Evolutionary conservation across 2,329 filamentous ascomycete species (phyloP).

Genomic region (Ophiostoma sp.): DNA sequence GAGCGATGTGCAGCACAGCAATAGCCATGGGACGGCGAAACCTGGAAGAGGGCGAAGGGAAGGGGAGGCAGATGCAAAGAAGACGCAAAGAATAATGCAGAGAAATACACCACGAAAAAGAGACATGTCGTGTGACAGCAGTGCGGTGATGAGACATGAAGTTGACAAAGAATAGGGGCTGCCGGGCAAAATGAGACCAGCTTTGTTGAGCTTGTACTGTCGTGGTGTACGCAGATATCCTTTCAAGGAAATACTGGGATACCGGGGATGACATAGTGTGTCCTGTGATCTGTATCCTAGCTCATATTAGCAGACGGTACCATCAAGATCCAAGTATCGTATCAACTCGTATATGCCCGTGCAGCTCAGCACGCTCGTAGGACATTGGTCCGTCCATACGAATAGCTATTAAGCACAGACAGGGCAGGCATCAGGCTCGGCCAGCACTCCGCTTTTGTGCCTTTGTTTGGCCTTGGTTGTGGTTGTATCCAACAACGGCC

Average conservation of each 20-base stretch:
- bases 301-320: neutral
- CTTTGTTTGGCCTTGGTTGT: neutral
- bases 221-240: neutral
- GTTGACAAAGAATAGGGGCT: neutral
- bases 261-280: neutral
- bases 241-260: neutral
- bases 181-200: neutral
- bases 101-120: neutral
- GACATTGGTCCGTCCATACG: too few species aligned
- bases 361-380: neutral
- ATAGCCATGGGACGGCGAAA: neutral
- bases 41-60: neutral
- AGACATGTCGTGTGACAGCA: conserved; percentile 3
- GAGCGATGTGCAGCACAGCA: conserved; percentile 1
- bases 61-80: neutral
- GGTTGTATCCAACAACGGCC: neutral
- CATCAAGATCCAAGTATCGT: neutral
- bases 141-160: neutral
- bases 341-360: neutral
- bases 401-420: neutral
- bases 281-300: neutral
- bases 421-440: neutral
- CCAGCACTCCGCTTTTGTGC: conserved; percentile 6
- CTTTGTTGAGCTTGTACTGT: neutral
- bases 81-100: neutral